Percentiles rank a stretch among this genome's conserved stretches.
phyloP scores from a whole-genome alignment of 495 filamentous ascomycete genomes.

The Oleoguttula mirabilis region DNA sequence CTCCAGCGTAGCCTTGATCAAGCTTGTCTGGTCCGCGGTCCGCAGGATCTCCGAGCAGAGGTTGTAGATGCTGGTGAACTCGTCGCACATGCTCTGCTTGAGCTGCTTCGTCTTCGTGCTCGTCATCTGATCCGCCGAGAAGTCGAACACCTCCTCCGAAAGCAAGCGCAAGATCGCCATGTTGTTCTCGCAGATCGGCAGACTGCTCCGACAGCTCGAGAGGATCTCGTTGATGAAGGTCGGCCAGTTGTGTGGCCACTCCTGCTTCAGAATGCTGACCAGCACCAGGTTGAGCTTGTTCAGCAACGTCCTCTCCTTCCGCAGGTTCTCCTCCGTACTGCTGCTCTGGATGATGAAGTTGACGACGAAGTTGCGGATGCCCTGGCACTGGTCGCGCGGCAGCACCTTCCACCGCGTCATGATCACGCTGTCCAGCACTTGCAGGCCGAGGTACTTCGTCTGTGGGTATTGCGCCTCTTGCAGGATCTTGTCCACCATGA shows the following conservation, averaged over 20 bases:
- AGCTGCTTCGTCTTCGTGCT: conserved; percentile 88
- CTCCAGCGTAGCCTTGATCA: conserved; percentile 88
- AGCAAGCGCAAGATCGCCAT: conserved; percentile 95
- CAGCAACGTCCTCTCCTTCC: conserved; percentile 68
- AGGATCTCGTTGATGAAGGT: conserved; percentile 99
- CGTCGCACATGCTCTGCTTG: conserved; percentile 94
- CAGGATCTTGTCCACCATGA: conserved; percentile 90
- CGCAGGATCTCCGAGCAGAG: conserved; percentile 87
- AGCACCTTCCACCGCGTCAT: conserved; percentile 98
- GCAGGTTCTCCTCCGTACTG: conserved; percentile 71
- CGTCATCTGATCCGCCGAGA: conserved; percentile 96
- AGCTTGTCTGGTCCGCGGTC: conserved; percentile 72
- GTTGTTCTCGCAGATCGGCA: conserved; percentile 98
- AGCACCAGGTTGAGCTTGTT: conserved; percentile 98
- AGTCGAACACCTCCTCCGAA: conserved; percentile 98
- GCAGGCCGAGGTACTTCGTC: conserved; percentile 93
- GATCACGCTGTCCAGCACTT: conserved; percentile 95
- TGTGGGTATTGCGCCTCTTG: conserved; percentile 80
- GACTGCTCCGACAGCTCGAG: conserved; percentile 80
- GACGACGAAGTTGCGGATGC: conserved; percentile 97
- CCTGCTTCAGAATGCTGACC: conserved; percentile 94
- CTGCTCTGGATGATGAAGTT: conserved; percentile 93
- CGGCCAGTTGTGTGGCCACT: conserved; percentile 99
- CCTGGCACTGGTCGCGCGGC: conserved; percentile 88
- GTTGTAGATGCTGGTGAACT: conserved; percentile 95